These are phyloP conservation scores for Chara braunii DNA, from an alignment of 139 green algal genomes.

Conservation along the genomic window DNA sequence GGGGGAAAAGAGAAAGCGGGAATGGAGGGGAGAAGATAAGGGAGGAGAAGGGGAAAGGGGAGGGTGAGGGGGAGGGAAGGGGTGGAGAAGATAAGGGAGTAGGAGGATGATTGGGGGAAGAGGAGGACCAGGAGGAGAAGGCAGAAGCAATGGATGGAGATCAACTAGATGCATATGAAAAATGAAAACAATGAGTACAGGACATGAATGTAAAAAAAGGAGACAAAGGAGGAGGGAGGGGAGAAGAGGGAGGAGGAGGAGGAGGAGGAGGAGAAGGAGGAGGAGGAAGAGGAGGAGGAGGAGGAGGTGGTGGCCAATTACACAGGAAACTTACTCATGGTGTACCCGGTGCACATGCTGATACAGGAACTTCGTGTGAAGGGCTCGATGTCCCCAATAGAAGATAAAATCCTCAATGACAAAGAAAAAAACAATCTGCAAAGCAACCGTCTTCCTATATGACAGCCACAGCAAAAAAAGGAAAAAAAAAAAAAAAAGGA, in stretches of 20 bases:
- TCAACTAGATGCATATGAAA: background rate
- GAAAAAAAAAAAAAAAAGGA: background rate
- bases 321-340: slow-evolving; percentile 36
- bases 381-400: slow-evolving; percentile 43
- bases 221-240: background rate
- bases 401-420: slow-evolving; percentile 49
- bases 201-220: no score
- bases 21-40: background rate
- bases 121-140: background rate
- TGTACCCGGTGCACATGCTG: slow-evolving; percentile 42
- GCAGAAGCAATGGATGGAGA: background rate
- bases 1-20: background rate
- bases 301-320: background rate
- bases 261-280: background rate
- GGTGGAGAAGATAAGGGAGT: background rate
- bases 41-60: background rate
- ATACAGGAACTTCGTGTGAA: slow-evolving; percentile 45
- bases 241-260: background rate
- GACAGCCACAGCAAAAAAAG: background rate
- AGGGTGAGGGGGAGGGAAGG: background rate
- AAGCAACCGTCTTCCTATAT: slow-evolving; percentile 36
- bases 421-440: slow-evolving; percentile 40
- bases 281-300: background rate
- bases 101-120: background rate
- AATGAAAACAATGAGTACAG: no score